Base-by-base conservation (phyloP, 2,329 filamentous ascomycete genomes). In the Xylaria sp. region DNA sequence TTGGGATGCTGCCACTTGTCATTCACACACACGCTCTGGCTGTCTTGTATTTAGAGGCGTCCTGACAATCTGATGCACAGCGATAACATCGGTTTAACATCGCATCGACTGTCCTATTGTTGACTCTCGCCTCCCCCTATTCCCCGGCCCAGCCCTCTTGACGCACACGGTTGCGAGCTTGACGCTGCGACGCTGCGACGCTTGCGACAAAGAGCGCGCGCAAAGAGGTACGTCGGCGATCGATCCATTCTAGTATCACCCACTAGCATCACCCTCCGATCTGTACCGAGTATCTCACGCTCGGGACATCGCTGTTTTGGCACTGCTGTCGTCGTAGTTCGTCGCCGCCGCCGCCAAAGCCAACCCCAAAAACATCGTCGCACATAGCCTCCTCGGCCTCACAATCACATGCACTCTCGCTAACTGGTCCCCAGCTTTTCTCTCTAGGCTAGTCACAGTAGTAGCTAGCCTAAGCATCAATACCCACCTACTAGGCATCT, bases 1-100 rank as follows among this genome's bases (percentile, higher is more conserved):
- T 58, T 32, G 54, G 62, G 69, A 69, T 56, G 63, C 63, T 46
- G 60, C 66, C 69, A 69, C 66, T 69, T 71, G 69, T 66, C 66
- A 66, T 44, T 20, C 51, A n/a, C 55, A 61, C 55, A 44, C 39
- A 20, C 48, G 52, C 20, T 23, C n/a, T 48, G 37, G 50, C 48
- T 44, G 15, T 50, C 23, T 54, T 28, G 54, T 34, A 1, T 34
- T 1, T 44, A 63, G 25, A 52, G 48, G 23, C 55, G 15, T n/a
- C 32, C 41, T 25, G 32, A 18, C 23, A 55, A 55, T 39, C 60
- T 15, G 23, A 55, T 34, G 25, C 6, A 23, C 57, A 56, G 59
- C 52, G 23, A 41, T 39, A 41, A 15, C 34, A 59, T 59, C 32
- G 28, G 51, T 55, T 63, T 52, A 62, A 18, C 41, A 50, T 39